Conservation (phyloP, 768 basidiomycete genomes). For the Pisolithus sp. region DNA sequence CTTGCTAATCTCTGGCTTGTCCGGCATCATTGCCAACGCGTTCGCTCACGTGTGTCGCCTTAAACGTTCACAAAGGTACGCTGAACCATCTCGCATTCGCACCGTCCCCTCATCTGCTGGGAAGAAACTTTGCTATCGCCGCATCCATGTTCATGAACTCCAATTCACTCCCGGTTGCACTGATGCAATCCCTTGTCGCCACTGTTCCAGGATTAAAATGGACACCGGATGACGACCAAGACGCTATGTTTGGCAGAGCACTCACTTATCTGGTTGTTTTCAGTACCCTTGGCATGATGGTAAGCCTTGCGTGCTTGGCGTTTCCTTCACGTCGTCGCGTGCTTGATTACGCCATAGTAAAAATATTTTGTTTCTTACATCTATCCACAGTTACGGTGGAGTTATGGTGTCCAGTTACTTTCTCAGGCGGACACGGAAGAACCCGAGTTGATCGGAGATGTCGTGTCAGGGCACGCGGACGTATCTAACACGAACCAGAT, state of each 20-base stretch:
- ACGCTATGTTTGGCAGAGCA: constrained; percentile 89
- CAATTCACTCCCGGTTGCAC: constrained; percentile 89
- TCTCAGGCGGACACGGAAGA: constrained; percentile 43
- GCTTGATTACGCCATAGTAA: background rate
- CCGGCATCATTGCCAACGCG: constrained; percentile 58
- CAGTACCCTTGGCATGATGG: constrained; percentile 93
- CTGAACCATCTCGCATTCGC: background rate
- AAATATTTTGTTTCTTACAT: background rate
- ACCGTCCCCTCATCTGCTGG: background rate
- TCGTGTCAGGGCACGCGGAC: background rate
- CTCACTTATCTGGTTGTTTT: constrained; percentile 88
- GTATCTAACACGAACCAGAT: too few relatives aligned
- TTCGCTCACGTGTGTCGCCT: constrained; percentile 62
- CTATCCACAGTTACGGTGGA: constrained; percentile 72
- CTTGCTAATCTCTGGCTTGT: constrained; percentile 63
- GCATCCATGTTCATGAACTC: constrained; percentile 91
- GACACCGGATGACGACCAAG: constrained; percentile 70
- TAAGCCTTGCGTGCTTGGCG: constrained; percentile 33
- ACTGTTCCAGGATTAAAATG: constrained; percentile 81
- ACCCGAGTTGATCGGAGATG: constrained; percentile 3
- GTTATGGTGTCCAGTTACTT: constrained; percentile 81
- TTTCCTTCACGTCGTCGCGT: background rate
- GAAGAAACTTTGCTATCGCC: constrained; percentile 71
- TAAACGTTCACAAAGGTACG: constrained; percentile 69
- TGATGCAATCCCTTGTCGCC: constrained; percentile 85